Evolutionary conservation across 306 rosid species (phyloP).

Genomic region (Gynostemma pentaphyllum): DNA sequence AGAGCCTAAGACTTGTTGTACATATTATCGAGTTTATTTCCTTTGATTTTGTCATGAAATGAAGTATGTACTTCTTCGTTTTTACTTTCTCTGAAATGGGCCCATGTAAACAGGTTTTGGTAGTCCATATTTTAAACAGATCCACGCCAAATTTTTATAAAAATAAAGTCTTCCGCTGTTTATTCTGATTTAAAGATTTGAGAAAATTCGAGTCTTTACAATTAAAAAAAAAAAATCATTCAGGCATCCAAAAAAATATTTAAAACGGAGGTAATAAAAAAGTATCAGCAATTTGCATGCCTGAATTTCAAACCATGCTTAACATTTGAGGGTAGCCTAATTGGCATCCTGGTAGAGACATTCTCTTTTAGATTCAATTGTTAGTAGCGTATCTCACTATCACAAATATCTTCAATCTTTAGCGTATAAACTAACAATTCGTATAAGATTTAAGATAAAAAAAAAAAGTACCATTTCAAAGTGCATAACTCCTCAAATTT

Average conservation of each 20-base stretch:
- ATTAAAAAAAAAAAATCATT: constrained; percentile 6
- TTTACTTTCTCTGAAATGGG: too few species aligned
- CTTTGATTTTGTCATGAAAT: too few species aligned
- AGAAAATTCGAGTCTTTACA: too few species aligned
- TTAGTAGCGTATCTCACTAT: constrained; percentile 34
- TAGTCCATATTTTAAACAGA: too few species aligned
- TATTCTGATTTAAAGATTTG: too few species aligned
- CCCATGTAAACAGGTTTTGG: too few species aligned
- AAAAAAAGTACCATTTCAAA: neutral
- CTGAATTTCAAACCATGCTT: constrained; percentile 85
- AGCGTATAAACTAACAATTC: neutral
- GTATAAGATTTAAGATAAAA: neutral
- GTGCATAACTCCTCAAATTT: too few species aligned
- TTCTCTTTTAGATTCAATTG: constrained; percentile 45
- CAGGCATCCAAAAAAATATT: neutral
- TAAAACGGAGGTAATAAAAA: neutral
- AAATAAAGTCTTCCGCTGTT: too few species aligned
- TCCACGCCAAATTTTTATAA: too few species aligned
- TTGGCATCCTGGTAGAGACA: constrained; percentile 37
- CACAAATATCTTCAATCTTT: constrained; percentile 43
- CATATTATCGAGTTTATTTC: too few species aligned
- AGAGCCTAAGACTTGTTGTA: too few species aligned
- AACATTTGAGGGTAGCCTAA: constrained; percentile 34
- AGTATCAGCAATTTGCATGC: constrained; percentile 23
- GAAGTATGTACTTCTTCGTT: too few species aligned